phyloP scores from a whole-genome alignment of 306 rosid species.

The Castanea crenata region DNA sequence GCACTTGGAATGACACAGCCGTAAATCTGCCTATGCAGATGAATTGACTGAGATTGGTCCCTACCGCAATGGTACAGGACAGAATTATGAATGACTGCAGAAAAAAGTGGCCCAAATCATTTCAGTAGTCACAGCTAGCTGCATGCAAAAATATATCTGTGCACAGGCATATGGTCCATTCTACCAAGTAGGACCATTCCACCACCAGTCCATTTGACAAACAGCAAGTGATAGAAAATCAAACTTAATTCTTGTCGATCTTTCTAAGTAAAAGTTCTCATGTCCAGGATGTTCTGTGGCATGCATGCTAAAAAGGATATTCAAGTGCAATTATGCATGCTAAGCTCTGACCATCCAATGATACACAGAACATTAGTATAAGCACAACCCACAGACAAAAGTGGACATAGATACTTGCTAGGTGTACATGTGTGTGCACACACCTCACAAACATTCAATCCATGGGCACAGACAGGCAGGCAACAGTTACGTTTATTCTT shows the following conservation, averaged over 20 bases:
- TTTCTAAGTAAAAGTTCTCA: background rate
- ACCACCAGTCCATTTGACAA: background rate
- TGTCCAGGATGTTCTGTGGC: background rate
- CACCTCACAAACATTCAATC: background rate
- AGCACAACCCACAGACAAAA: background rate
- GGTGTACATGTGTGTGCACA: background rate
- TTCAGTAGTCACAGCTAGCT: constrained; percentile 18
- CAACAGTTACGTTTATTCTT: background rate
- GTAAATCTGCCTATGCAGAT: constrained; percentile 86
- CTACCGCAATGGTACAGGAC: constrained; percentile 76
- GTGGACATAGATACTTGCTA: background rate
- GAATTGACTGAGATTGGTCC: constrained; percentile 86
- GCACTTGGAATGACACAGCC: constrained; percentile 77
- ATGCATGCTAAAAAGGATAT: background rate
- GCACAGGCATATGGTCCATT: background rate
- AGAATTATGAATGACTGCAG: constrained; percentile 64
- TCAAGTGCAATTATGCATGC: background rate
- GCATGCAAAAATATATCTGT: constrained; percentile 10
- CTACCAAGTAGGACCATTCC: background rate
- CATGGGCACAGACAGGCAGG: background rate
- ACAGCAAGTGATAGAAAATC: background rate
- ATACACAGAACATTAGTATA: too few species aligned
- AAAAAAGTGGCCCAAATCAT: constrained; percentile 22
- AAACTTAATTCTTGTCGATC: background rate
- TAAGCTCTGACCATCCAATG: background rate